Evolutionary conservation across 2,329 filamentous ascomycete genomes (phyloP), one percentile per base, ranked within the genome.

Genomic region (Apiospora malaysiana): DNA sequence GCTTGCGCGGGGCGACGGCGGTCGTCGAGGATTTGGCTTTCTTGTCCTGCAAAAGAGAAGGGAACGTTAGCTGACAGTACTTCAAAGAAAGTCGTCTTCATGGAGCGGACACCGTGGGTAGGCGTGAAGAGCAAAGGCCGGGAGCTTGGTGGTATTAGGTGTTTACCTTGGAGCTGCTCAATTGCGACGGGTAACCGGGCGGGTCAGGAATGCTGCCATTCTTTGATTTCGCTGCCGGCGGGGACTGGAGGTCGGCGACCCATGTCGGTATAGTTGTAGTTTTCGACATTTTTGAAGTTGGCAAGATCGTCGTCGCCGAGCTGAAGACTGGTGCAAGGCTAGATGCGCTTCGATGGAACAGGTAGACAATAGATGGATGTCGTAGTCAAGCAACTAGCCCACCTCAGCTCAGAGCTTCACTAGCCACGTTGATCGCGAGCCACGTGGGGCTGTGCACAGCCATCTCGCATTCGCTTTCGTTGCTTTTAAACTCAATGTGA

Each of bases 211-310:
- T 90, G 79, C 87, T 88, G 76, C 85, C 79, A 68, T 88, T 86
- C 82, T 94, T 94, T 68, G 90, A 82, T 80, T 90, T 93, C 68
- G 89, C 79, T 32, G 88, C 80, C 32, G 94, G 90, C 43, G 93
- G 89, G 63, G 89, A 89, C 79, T 91, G 91, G 76, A 98, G 88
- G 78, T 97, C 91, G 74, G 91, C 82, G 45, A 95, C 93, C 96
- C 96, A 99, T 86, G 88, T 85, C 45, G 95, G 95, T 84, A 86
- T 51, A 84, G 83, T 59, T 80, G 80, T 59, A 9, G 51, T 72
- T 70, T 78, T 75, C 71, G 80, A 78, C 72, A 82, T 79, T 49
- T 40, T 63, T 18, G 27, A 2, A 14, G 5, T 40, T 40, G 56
- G 56, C 9, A 40, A 6, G 10, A 14, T 40, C 18, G 32, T 40